These are phyloP conservation scores for Thielaviopsis punctulata DNA, from an alignment of 2,329 filamentous ascomycete species.

Conservation along the genomic window DNA sequence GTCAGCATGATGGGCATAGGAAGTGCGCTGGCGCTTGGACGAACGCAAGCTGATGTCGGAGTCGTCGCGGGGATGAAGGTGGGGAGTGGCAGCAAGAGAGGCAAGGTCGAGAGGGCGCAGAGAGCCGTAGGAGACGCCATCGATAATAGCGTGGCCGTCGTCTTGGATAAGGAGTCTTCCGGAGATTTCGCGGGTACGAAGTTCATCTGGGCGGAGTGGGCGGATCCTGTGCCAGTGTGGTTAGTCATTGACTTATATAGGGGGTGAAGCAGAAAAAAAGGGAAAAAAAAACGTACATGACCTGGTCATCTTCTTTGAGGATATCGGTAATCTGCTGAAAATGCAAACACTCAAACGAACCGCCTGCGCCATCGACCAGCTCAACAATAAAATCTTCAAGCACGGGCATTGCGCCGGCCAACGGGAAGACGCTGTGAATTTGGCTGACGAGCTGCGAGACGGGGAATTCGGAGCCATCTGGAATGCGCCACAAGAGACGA, in stretches of 20 bases:
- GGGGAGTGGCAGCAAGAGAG: neutral
- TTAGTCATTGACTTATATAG: slow-evolving; percentile 11
- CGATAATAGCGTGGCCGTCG: slow-evolving; percentile 66
- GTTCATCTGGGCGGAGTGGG: slow-evolving; percentile 56
- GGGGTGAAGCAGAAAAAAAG: neutral
- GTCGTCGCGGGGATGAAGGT: neutral
- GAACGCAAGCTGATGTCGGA: neutral
- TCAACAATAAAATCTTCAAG: slow-evolving; percentile 82
- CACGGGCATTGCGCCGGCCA: slow-evolving; percentile 63
- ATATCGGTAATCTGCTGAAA: slow-evolving; percentile 55
- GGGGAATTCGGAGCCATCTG: slow-evolving; percentile 42
- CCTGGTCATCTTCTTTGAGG: slow-evolving; percentile 67
- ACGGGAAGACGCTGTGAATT: slow-evolving; percentile 62
- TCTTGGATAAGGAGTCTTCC: slow-evolving; percentile 67
- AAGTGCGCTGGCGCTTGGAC: neutral
- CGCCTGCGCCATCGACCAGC: slow-evolving; percentile 36
- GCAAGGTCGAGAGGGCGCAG: neutral
- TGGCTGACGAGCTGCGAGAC: slow-evolving; percentile 61
- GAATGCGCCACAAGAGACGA: slow-evolving; percentile 53
- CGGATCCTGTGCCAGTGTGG: slow-evolving; percentile 42
- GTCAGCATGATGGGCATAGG: neutral
- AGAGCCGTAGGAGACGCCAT: slow-evolving; percentile 21
- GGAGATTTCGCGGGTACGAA: slow-evolving; percentile 47
- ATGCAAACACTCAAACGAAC: slow-evolving; percentile 71
- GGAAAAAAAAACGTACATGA: slow-evolving; percentile 40